Evolutionary conservation across 768 basidiomycete genomes (phyloP), one percentile per base, ranked within the genome.

Genomic region (Holtermannia corniformis): DNA sequence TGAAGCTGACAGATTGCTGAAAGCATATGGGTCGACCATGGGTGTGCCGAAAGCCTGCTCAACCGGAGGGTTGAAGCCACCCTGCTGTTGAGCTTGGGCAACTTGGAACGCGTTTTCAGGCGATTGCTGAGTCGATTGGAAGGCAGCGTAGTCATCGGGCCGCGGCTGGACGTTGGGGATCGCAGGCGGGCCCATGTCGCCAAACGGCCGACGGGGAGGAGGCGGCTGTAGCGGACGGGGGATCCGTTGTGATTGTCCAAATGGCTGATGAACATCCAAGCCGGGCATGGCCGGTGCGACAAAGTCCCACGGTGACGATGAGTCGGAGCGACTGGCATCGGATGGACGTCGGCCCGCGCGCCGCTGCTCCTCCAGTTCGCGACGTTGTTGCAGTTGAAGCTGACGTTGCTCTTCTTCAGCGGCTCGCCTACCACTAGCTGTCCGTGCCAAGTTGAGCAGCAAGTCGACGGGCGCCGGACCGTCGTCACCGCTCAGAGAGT

Each of bases 221-320:
- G 68, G 68, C 5, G 69, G 66, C 50, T 63, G 63, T 4, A 71
- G 47, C 3, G 69, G 69, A 46, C 67, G 37, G 2, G 69, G 69
- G 1, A 57, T 52, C n/a, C 59, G 40, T 27, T 49, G 42, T 3
- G 47, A 20, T 37, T 54, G 55, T 2, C 60, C 61, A 49, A 72
- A 72, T 5, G 71, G 71, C 44, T 70, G 67, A 43, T 67, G 63
- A 1, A 72, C 68, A 50, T 72, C 67, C 25, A 72, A 47, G 5
- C 67, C 66, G n/a, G 65, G 63, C 63, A 72, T 70, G 13, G 55
- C 59, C 7, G 71, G 71, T 1, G 68, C 66, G 5, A 64, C 58
- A 47, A 70, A 72, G 1, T 64, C 69, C 71, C 71, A 72, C 2
- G 71, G 61, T 46, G 47, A 50, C 11, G 43, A 54, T 26, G 11